Base-by-base conservation (phyloP, 108 stramenopile genomes). In the Cyclotella sp. region DNA sequence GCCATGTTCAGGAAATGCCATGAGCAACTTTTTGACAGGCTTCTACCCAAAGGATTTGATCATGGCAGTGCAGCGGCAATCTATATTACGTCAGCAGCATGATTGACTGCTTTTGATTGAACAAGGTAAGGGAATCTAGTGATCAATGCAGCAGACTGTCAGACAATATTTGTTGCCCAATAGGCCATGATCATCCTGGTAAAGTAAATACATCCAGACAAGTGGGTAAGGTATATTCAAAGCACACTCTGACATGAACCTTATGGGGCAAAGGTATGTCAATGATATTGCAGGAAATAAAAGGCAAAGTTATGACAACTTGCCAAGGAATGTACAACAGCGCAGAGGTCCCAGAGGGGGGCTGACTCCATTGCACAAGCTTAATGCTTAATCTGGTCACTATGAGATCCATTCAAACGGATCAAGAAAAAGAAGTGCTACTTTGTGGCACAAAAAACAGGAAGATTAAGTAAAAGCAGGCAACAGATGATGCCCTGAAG, bases 391-490 rank as follows among this genome's bases (percentile, higher is more conserved):
- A 79, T 58, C 10, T 84, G 26, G 74, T 40, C 28, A 78, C 78
- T 13, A 76, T 67, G 70, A 44, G 43, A 19, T 75, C 80, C 45
- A 55, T 80, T 34, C 58, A 60, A 27, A 19, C 46, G 11, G 59
- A 72, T 13, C 62, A 34, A 41, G 63, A 77, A 14, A 42, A 43
- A n/a, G 79, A 79, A 21, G 15, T 72, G 14, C 43, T 81, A 9
- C 70, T 66, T 34, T 63, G 79, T 18, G 70, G 61, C 7, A 54
- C 68, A 68, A 84, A 84, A 28, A 79, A 80, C 41, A 70, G 79
- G 53, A 84, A 66, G 55, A 84, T 80, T 26, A 84, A 84, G 49
- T 81, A 81, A 55, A 77, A 81, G 70, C 84, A 81, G 54, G 57
- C 30, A 42, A 76, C 73, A 46, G 75, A 80, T 40, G 61, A 55